Evolutionary conservation across 148 eudicot species (phyloP).

Genomic region (Amaranthus cruentus): DNA sequence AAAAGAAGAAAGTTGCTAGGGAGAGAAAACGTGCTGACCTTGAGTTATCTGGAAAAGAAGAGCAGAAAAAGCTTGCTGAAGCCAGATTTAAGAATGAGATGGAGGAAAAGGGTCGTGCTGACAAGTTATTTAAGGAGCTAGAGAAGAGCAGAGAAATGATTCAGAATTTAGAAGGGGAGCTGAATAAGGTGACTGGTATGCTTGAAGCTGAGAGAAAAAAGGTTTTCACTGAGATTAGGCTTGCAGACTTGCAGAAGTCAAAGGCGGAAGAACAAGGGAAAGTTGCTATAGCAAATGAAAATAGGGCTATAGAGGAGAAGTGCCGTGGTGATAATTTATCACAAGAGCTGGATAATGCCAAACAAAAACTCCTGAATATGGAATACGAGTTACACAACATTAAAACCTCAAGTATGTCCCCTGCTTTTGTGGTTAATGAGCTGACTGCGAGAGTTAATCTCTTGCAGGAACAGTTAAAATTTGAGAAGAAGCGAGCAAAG

Average conservation of each 20-base stretch:
- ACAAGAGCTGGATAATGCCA: slow-evolving; percentile 35
- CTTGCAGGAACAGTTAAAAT: slow-evolving; percentile 58
- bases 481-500: slow-evolving; percentile 65
- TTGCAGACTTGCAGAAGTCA: slow-evolving; percentile 35
- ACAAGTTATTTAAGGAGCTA: slow-evolving; percentile 39
- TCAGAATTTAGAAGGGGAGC: slow-evolving; percentile 30
- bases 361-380: slow-evolving; percentile 30
- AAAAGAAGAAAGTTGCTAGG: slow-evolving; percentile 22
- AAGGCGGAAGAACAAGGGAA: slow-evolving; percentile 47
- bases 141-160: slow-evolving; percentile 28
- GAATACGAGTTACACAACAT: slow-evolving; percentile 34
- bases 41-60: slow-evolving; percentile 32
- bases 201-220: slow-evolving; percentile 40
- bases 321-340: slow-evolving; percentile 50
- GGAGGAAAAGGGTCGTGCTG: slow-evolving; percentile 42
- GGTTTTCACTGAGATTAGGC: slow-evolving; percentile 29
- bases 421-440: slow-evolving; percentile 14
- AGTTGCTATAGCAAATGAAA: slow-evolving; percentile 34
- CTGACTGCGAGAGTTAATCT: slow-evolving; percentile 40
- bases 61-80: slow-evolving; percentile 40
- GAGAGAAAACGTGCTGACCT: slow-evolving; percentile 30
- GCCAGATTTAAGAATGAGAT: slow-evolving; percentile 33
- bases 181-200: slow-evolving; percentile 22
- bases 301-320: slow-evolving; percentile 42
- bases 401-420: slow-evolving; percentile 11